Base-by-base conservation (phyloP, 306 rosid species). In the Castanospermum australe region DNA sequence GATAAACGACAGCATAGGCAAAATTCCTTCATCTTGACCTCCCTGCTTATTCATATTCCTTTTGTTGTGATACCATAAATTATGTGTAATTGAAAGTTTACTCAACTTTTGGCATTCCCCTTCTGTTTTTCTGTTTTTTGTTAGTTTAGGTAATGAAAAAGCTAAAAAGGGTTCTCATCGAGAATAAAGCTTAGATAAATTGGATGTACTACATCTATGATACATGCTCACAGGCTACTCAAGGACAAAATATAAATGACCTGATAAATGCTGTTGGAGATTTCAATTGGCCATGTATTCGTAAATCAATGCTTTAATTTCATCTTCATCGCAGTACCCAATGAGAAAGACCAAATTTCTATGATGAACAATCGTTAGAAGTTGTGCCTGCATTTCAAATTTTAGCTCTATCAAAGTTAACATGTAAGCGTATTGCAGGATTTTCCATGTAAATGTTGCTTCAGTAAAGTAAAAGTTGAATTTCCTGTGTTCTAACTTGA, bases 321-420 rank as follows among this genome's bases (percentile, higher is more conserved):
- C 77, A 32, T 73, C 86, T 59, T 85, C 88, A 1, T 78, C 77
- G 60, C 79, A 80, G 18, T 76, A 80, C 20, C 87, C 84, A 17
- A 78, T 54, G 15, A 78, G 86, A 55, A 81, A 63, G 0, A 83
- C 84, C 79, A 83, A 81, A 44, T 83, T 86, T 81, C 79, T 84
- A 10, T 88, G 87, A 45, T 87, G 85, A 80, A 87, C 85, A 55
- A 82, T 45, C 64, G 73, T 50, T 9, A 84, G 80, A 69, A 87
- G 83, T 5, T 75, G 55, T 22, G 60, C 87, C 89, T 88, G 83
- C 36, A 56, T 5, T 20, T 67, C 4, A 2, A 65, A 54, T 8
- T 20, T 4, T 5, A 59, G n/a, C 14, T 3, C n/a, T 9, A 28
- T 6, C 42, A 38, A 5, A 5, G 7, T 5, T 8, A 6, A 4